Percentiles rank a stretch among this genome's conserved stretches.
Conservation (phyloP, 768 basidiomycete genomes). For the Sporobolomyces roseus region DNA sequence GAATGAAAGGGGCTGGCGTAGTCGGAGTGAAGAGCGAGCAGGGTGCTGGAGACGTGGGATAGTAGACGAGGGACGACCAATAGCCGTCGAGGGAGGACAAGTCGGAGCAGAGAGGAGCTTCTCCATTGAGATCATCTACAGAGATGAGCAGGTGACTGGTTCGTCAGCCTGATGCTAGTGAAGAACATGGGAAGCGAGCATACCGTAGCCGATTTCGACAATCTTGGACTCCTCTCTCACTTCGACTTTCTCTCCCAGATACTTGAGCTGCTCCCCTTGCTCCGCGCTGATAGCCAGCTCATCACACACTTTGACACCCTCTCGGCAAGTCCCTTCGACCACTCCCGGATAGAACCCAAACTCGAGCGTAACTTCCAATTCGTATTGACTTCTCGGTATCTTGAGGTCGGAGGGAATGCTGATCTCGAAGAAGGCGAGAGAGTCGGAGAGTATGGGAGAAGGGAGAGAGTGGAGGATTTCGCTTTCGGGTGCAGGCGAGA, state of each 20-base stretch:
- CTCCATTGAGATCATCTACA: no score
- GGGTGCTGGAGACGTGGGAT: background rate
- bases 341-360: slow-evolving; percentile 26
- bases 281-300: background rate
- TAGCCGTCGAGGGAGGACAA: slow-evolving; percentile 28
- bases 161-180: no score
- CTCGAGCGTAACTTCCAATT: slow-evolving; percentile 27
- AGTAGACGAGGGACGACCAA: slow-evolving; percentile 19
- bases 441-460: background rate
- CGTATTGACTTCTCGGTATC: slow-evolving; percentile 7
- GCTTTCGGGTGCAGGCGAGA: background rate
- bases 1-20: slow-evolving; percentile 7
- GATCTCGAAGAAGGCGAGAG: slow-evolving; percentile 4
- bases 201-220: slow-evolving; percentile 6
- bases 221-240: background rate
- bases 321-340: slow-evolving; percentile 11
- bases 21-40: slow-evolving; percentile 27
- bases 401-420: background rate
- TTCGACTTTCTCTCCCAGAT: slow-evolving; percentile 5
- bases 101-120: slow-evolving; percentile 11
- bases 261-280: slow-evolving; percentile 11
- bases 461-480: slow-evolving; percentile 18
- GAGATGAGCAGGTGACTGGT: no score
- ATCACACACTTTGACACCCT: background rate
- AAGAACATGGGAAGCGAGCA: background rate